Conservation (phyloP, 2,329 filamentous ascomycete species). For the Fusarium drepaniforme region DNA sequence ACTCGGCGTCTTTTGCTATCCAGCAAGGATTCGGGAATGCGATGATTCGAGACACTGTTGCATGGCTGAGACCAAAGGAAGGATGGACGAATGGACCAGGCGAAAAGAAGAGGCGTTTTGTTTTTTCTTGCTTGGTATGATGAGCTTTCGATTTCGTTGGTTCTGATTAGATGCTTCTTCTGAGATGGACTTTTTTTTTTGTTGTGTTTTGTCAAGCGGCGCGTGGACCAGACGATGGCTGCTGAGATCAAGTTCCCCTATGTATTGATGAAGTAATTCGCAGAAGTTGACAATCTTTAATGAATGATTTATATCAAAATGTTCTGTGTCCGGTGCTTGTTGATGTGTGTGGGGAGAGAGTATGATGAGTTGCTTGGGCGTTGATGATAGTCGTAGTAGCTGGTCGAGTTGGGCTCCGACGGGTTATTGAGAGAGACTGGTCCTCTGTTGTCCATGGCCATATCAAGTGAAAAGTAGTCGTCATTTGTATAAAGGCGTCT, state of each 20-base stretch:
- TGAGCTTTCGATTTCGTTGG: conserved; percentile 13
- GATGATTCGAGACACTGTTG: conserved; percentile 31
- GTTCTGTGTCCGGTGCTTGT: neutral
- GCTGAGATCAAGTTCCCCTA: conserved; percentile 37
- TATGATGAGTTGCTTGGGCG: neutral
- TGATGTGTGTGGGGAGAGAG: neutral
- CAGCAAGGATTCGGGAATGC: conserved; percentile 16
- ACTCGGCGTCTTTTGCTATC: conserved; percentile 16
- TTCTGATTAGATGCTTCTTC: conserved; percentile 16
- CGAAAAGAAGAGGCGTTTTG: conserved; percentile 30
- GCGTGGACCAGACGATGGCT: conserved; percentile 4
- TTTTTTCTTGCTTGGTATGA: conserved; percentile 17
- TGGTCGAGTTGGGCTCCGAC: neutral
- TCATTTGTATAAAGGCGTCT: neutral
- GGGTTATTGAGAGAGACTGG: neutral
- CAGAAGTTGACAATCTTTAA: conserved; percentile 19
- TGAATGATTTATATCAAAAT: conserved; percentile 9
- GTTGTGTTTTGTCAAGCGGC: conserved; percentile 33
- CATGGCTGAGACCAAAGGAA: conserved; percentile 22
- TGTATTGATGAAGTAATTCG: conserved; percentile 38
- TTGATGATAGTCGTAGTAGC: neutral
- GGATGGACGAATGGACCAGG: conserved; percentile 10
- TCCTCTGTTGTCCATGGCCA: neutral
- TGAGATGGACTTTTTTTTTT: conserved; percentile 12
- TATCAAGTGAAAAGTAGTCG: neutral